Base-by-base conservation (phyloP, 306 rosid genomes). In the Hippophae rhamnoides region DNA sequence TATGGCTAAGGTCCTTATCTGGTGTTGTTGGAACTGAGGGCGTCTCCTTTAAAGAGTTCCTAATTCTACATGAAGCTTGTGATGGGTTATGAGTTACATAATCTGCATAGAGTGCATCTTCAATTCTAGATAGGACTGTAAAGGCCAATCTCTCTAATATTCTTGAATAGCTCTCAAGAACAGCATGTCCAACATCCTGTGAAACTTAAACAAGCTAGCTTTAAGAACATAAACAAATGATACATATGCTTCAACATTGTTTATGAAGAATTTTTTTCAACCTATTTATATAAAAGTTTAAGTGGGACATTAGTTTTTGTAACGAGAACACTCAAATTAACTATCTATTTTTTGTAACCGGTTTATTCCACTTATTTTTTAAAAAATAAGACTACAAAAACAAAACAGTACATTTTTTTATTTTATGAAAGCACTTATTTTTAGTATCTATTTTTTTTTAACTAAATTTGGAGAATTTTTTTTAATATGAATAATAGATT, bases 111-210 rank as follows among this genome's bases (percentile, higher is more conserved):
- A 86, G 87, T 27, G 88, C 97, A 75, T 93, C 99, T 52, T 93
- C 99, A 42, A 93, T 82, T 68, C 95, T 82, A 47, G 99, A 93
- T 59, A 80, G 72, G 51, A 93, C 95, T 31, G 99, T 93, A 62
- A 73, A 93, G 41, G 99, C 99, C 70, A 93, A 79, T 79, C 97
- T 93, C 67, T 93, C 99, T 44, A 93, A 72, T 67, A 88, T 84
- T 74, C 99, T 84, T 52, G 99, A 93, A 65, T 93, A 93, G 65
- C 99, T 93, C 75, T 93, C 99, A 18, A 93, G 80, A 77, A 82
- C 77, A 44, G 99, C 99, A 62, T 93, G 99, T 56, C 99, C 99
- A 47, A 93, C 83, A 74, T 93, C 95, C 99, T 93, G 78, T 57
- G 64, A 63, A 31, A 10, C 54, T 40, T 31, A 31, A 76, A 66